Evolutionary conservation across 306 rosid genomes (phyloP).

Genomic region (Nissolia schottii): DNA sequence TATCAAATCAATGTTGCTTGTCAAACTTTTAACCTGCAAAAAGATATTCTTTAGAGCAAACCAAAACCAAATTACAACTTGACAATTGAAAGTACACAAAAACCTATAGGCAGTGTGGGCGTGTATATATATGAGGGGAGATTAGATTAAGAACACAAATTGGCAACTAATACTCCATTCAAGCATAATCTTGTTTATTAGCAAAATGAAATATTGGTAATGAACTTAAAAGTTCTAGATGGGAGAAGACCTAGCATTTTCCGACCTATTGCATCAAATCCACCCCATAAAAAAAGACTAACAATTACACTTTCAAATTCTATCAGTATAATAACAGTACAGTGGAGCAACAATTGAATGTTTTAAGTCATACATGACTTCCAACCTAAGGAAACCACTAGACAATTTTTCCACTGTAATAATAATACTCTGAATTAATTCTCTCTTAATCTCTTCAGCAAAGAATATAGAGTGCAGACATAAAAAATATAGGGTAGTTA

Average conservation of each 20-base stretch:
- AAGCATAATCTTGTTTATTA: neutral
- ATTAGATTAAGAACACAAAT: neutral
- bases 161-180: neutral
- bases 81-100: neutral
- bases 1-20: conserved; percentile 43
- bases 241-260: neutral
- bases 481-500: too few relatives aligned
- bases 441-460: too few relatives aligned
- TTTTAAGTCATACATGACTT: neutral
- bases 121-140: neutral
- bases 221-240: neutral
- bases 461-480: too few relatives aligned
- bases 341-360: neutral
- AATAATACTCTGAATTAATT: neutral
- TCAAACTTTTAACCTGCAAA: conserved; percentile 56
- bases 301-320: neutral
- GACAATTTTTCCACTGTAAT: neutral
- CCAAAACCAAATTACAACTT: neutral
- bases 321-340: neutral
- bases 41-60: conserved; percentile 5
- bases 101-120: neutral
- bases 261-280: neutral
- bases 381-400: neutral
- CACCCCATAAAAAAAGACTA: neutral
- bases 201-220: neutral